These are phyloP conservation scores for Osmanthus fragrans DNA, from an alignment of 257 asterid species.

Conservation along the genomic window DNA sequence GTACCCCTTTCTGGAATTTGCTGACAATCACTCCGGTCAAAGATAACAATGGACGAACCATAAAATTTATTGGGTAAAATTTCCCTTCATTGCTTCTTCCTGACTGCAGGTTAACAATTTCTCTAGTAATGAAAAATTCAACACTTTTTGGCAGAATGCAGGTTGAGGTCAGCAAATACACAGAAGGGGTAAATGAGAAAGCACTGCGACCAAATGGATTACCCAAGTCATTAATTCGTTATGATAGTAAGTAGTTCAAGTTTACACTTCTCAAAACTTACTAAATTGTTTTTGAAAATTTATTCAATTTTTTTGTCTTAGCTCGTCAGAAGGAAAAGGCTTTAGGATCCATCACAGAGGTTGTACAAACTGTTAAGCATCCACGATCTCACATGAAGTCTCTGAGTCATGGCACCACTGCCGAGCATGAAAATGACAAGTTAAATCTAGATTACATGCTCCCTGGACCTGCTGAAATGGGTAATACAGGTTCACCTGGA, in stretches of 20 bases:
- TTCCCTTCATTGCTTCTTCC: neutral
- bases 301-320: conserved; percentile 32
- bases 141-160: conserved; percentile 73
- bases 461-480: conserved; percentile 62
- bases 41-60: conserved; percentile 75
- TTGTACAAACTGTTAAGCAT: conserved; percentile 79
- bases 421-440: conserved; percentile 38
- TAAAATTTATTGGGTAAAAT: conserved; percentile 89
- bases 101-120: neutral
- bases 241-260: conserved; percentile 60
- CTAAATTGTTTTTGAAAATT: conserved; percentile 21
- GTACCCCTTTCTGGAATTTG: conserved; percentile 96
- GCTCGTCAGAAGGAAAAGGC: conserved; percentile 99
- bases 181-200: conserved; percentile 82
- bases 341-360: conserved; percentile 78
- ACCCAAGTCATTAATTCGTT: conserved; percentile 88
- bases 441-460: conserved; percentile 59
- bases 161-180: conserved; percentile 99
- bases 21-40: conserved; percentile 91
- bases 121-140: conserved; percentile 18
- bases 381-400: conserved; percentile 63
- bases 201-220: conserved; percentile 92
- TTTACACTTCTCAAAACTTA: conserved; percentile 18
- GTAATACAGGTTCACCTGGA: conserved; percentile 45
- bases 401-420: conserved; percentile 44